Base-by-base conservation (phyloP, 176 grass and related monocot species). In the Oryza rufipogon region DNA sequence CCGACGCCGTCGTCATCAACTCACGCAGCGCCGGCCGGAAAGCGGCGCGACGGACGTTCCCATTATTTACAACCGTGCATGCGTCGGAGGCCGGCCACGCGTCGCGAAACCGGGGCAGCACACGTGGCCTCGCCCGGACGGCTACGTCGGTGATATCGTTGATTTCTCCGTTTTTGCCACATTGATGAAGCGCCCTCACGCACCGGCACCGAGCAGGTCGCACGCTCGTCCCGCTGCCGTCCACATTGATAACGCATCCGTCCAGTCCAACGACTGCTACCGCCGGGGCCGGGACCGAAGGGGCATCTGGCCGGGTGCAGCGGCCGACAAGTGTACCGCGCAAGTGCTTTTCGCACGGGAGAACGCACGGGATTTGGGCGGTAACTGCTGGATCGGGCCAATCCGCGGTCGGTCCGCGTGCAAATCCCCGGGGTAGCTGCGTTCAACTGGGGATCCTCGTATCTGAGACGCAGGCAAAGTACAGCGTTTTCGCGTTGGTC, bases 311-410 rank as follows among this genome's bases (percentile, higher is more conserved):
- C 72, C 79, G 79, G 48, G 68, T 26, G 68, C 60, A 26, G 17
- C 73, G 61, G 20, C 48, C 47, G 28, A 83, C 84, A 79, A 30
- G 68, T 49, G 79, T 66, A 17, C 61, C 11, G 4, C 11, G 6
- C 5, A 34, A 15, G 32, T 81, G 20, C 76, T 74, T 73, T 10
- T 23, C 39, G 65, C 78, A 70, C 66, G 23, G 67, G 58, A 61
- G 54, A 34, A 47, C 20, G 79, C 83, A 74, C 17, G 78, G 67
- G 15, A 28, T 84, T 12, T 54, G 70, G 75, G 78, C 71, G 85
- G 78, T 56, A 47, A 32, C 72, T 48, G 28, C 2, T 33, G 11
- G 15, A 17, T 11, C 20, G 19, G 30, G 48, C 12, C 45, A 54
- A 70, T 60, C 79, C 47, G 9, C 32, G 30, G 28, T 6, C 17